Percentiles rank a stretch among this genome's conserved stretches.
phyloP scores from a whole-genome alignment of 2,329 filamentous ascomycete genomes.

The Tolypocladium album region DNA sequence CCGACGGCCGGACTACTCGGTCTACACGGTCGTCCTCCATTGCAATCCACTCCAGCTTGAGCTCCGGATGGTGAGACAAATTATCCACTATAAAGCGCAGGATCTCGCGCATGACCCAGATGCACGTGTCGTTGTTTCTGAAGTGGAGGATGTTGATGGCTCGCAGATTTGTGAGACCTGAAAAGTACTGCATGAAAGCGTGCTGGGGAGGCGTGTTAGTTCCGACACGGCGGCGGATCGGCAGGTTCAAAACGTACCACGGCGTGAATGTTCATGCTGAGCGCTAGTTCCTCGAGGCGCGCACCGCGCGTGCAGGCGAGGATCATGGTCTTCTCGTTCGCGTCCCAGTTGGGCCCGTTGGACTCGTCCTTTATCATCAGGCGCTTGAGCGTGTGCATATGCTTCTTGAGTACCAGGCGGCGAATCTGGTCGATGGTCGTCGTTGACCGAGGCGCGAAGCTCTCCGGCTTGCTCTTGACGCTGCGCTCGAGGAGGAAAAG shows the following conservation, averaged over 20 bases:
- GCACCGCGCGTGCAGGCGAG: slow-evolving; percentile 41
- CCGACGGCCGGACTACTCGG: slow-evolving; percentile 32
- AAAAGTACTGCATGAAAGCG: slow-evolving; percentile 42
- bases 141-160: slow-evolving; percentile 46
- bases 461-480: slow-evolving; percentile 38
- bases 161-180: slow-evolving; percentile 34
- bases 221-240: neutral
- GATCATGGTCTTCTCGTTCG: slow-evolving; percentile 41
- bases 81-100: slow-evolving; percentile 49
- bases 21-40: slow-evolving; percentile 41
- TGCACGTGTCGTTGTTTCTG: slow-evolving; percentile 43
- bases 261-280: slow-evolving; percentile 40
- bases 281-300: slow-evolving; percentile 42
- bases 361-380: slow-evolving; percentile 51
- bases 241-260: slow-evolving; percentile 32
- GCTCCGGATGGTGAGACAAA: slow-evolving; percentile 40
- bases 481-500: slow-evolving; percentile 48
- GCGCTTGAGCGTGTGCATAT: slow-evolving; percentile 40
- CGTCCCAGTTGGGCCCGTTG: slow-evolving; percentile 41
- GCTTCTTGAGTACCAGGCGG: slow-evolving; percentile 44
- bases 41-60: slow-evolving; percentile 49
- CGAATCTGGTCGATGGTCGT: slow-evolving; percentile 48
- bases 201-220: slow-evolving; percentile 30
- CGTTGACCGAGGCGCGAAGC: slow-evolving; percentile 37
- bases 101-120: slow-evolving; percentile 45